Conservation (phyloP, 1,284 basidiomycete genomes). For the Cryptococcus deneoformans region DNA sequence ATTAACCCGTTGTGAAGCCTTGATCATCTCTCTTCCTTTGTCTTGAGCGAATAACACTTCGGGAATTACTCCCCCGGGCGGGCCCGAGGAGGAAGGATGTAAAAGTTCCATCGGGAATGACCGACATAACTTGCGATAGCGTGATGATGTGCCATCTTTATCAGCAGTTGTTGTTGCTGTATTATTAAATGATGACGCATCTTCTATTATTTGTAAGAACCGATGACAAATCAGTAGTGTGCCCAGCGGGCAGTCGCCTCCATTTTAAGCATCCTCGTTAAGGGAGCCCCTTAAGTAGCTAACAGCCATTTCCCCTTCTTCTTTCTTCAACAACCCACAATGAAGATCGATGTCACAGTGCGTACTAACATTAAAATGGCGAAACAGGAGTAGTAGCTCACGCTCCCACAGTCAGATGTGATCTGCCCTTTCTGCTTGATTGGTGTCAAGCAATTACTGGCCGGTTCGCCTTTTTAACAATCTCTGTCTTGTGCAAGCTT, state of each 20-base stretch:
- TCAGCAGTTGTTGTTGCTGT: no score
- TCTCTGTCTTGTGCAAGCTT: background rate
- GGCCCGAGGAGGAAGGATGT: no score
- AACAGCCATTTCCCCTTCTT: background rate
- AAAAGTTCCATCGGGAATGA: no score
- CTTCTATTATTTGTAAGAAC: no score
- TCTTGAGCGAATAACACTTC: no score
- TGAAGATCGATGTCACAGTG: constrained; percentile 32
- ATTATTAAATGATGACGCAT: no score
- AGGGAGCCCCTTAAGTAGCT: background rate
- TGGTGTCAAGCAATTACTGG: constrained; percentile 36
- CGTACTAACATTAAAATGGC: constrained; percentile 1
- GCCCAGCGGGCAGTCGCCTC: background rate
- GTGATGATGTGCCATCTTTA: no score
- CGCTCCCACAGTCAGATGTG: constrained; percentile 28
- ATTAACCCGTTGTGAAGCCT: no score
- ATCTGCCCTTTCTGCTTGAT: constrained; percentile 45
- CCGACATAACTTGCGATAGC: no score
- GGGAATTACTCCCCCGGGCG: no score
- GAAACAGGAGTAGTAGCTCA: background rate
- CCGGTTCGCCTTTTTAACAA: constrained; percentile 15
- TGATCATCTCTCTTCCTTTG: no score
- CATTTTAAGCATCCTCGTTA: background rate
- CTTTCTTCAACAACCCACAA: background rate
- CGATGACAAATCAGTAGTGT: no score